These are phyloP conservation scores for Melanopsichium pennsylvanicum DNA, from an alignment of 1,284 basidiomycete genomes.

Conservation along the genomic window DNA sequence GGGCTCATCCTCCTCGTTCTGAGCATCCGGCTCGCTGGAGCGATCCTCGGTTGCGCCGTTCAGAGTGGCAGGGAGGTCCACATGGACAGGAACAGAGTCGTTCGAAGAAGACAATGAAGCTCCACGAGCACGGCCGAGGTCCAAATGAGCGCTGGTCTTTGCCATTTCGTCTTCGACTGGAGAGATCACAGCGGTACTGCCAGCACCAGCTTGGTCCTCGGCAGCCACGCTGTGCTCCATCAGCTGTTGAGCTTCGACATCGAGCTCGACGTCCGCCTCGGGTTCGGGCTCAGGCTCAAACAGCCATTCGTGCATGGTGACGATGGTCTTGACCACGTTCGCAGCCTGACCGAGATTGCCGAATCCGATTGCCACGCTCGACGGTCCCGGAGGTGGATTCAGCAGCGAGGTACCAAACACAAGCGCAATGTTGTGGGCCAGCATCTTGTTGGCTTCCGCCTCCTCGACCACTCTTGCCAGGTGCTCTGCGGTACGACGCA, in stretches of 20 bases:
- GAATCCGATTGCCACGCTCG: conserved; percentile 51
- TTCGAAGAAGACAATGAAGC: conserved; percentile 7
- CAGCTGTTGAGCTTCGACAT: not conserved
- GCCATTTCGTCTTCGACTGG: not conserved
- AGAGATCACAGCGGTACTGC: not conserved
- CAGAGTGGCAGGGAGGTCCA: not conserved
- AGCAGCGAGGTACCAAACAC: conserved; percentile 65
- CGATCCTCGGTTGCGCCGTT: not conserved
- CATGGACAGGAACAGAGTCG: not conserved
- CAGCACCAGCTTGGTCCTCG: not conserved
- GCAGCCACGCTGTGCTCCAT: not conserved
- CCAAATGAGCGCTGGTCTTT: not conserved
- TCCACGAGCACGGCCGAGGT: not conserved
- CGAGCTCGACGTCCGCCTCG: conserved; percentile 16
- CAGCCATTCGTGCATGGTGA: conserved; percentile 62
- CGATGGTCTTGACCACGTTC: conserved; percentile 63
- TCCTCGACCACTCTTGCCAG: conserved; percentile 57
- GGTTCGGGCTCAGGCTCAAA: conserved; percentile 56
- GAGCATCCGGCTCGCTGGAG: not conserved
- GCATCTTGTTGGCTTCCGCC: conserved; percentile 60
- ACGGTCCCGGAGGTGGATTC: conserved; percentile 57
- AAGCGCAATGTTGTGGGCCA: conserved; percentile 62
- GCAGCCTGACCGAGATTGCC: conserved; percentile 62
- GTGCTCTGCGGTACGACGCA: conserved; percentile 59
- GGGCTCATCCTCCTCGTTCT: conserved; percentile 14